phyloP scores from a whole-genome alignment of 2,329 filamentous ascomycete genomes.

The Colletotrichum salicis region DNA sequence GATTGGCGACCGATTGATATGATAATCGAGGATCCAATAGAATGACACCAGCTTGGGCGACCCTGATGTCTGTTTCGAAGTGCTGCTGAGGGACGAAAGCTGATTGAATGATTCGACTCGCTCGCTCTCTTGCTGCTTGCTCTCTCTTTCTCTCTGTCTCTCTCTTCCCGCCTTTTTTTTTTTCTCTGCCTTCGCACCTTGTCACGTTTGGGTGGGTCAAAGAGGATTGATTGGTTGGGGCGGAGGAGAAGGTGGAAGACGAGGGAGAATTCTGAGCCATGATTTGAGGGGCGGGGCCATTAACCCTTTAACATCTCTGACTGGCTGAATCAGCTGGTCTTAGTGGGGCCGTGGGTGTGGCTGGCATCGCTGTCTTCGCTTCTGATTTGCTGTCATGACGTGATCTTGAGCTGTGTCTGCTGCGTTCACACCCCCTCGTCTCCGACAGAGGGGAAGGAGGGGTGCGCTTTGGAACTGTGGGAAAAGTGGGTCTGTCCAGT shows the following conservation, averaged over 20 bases:
- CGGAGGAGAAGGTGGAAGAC: slow-evolving; percentile 53
- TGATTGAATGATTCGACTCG: slow-evolving; percentile 43
- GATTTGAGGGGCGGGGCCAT: slow-evolving; percentile 62
- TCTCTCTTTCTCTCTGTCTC: slow-evolving; percentile 15
- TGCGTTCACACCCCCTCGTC: neutral
- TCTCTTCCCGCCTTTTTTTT: slow-evolving; percentile 36
- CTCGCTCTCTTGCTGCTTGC: slow-evolving; percentile 8
- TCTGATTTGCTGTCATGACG: slow-evolving; percentile 38
- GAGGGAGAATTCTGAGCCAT: slow-evolving; percentile 59
- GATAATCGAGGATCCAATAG: slow-evolving; percentile 23
- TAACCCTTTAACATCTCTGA: slow-evolving; percentile 57
- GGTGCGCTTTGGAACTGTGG: neutral
- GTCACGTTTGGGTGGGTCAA: slow-evolving; percentile 48
- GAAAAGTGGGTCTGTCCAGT: neutral
- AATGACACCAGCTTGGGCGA: slow-evolving; percentile 23
- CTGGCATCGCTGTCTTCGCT: slow-evolving; percentile 7
- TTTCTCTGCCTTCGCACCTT: slow-evolving; percentile 36
- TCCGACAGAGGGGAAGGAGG: neutral
- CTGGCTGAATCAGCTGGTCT: slow-evolving; percentile 59
- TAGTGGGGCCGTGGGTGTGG: slow-evolving; percentile 46
- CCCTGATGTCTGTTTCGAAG: slow-evolving; percentile 30
- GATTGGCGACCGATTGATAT: slow-evolving; percentile 32
- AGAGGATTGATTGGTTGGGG: slow-evolving; percentile 61
- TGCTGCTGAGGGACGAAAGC: slow-evolving; percentile 39
- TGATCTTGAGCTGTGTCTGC: slow-evolving; percentile 18